phyloP scores from a whole-genome alignment of 805 yeast genomes.

The Vanderwaltozyma yarrowii region DNA sequence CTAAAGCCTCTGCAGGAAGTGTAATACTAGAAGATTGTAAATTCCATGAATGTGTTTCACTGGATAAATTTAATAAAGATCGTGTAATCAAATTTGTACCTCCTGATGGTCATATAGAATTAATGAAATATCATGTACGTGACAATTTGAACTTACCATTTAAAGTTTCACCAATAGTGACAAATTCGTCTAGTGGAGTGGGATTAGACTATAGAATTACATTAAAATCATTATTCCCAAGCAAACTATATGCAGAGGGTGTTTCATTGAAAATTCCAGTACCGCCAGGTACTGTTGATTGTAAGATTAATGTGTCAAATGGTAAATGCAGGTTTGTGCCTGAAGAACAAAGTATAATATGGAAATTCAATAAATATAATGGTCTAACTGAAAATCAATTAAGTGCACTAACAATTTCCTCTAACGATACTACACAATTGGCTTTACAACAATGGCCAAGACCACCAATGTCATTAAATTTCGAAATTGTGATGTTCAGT shows the following conservation, averaged over 20 bases:
- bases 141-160: constrained; percentile 64
- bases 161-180: constrained; percentile 46
- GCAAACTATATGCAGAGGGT: constrained; percentile 50
- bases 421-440: constrained; percentile 17
- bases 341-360: constrained; percentile 50
- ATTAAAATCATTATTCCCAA: constrained; percentile 50
- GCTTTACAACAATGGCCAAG: constrained; percentile 42
- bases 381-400: constrained; percentile 59
- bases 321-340: constrained; percentile 66
- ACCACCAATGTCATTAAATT: constrained; percentile 67
- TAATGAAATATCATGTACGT: constrained; percentile 59
- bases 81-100: constrained; percentile 65
- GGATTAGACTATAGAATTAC: constrained; percentile 48
- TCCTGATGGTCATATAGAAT: constrained; percentile 80
- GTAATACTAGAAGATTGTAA: constrained; percentile 66
- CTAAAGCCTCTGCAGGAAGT: constrained; percentile 37
- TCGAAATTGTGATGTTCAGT: constrained; percentile 63
- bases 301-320: constrained; percentile 35
- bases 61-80: constrained; percentile 56
- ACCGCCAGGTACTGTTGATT: constrained; percentile 49
- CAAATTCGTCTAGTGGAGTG: constrained; percentile 32
- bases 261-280: constrained; percentile 59
- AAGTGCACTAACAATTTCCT: constrained; percentile 41
- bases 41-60: constrained; percentile 78
- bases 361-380: constrained; percentile 60